Evolutionary conservation across 768 basidiomycete species (phyloP).

Genomic region (Floccularia luteovirens): DNA sequence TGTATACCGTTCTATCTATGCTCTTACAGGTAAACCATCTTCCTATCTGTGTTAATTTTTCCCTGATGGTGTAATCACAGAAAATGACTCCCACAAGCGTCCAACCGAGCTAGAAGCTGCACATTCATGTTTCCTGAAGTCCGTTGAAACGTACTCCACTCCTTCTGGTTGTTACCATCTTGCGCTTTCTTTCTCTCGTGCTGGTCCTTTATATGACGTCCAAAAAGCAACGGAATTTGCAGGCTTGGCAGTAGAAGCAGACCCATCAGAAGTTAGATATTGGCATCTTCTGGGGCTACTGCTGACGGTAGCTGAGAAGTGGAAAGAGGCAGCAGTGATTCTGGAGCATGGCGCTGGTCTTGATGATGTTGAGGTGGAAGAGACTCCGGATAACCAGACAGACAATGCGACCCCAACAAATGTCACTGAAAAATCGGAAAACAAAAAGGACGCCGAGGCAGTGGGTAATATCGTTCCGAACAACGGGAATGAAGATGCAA

Average conservation of each 20-base stretch:
- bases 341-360: constrained; percentile 69
- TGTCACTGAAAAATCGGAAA: neutral
- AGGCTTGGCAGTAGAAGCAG: constrained; percentile 64
- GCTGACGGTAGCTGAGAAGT: constrained; percentile 72
- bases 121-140: constrained; percentile 38
- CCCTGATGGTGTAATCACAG: constrained; percentile 24
- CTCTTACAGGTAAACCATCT: constrained; percentile 47
- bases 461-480: neutral
- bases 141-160: constrained; percentile 40
- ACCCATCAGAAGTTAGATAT: constrained; percentile 55
- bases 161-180: constrained; percentile 69
- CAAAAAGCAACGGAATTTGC: constrained; percentile 62
- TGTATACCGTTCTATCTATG: constrained; percentile 63
- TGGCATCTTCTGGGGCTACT: constrained; percentile 91
- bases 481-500: neutral
- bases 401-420: neutral
- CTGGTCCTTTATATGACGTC: constrained; percentile 57
- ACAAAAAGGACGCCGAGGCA: neutral
- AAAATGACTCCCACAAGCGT: constrained; percentile 58
- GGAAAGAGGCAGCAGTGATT: constrained; percentile 69
- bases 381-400: constrained; percentile 3
- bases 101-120: constrained; percentile 51
- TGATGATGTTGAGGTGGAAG: constrained; percentile 12
- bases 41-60: neutral
- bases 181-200: constrained; percentile 64